phyloP scores from a whole-genome alignment of 305 asterid species.

The Solanum hybrid region DNA sequence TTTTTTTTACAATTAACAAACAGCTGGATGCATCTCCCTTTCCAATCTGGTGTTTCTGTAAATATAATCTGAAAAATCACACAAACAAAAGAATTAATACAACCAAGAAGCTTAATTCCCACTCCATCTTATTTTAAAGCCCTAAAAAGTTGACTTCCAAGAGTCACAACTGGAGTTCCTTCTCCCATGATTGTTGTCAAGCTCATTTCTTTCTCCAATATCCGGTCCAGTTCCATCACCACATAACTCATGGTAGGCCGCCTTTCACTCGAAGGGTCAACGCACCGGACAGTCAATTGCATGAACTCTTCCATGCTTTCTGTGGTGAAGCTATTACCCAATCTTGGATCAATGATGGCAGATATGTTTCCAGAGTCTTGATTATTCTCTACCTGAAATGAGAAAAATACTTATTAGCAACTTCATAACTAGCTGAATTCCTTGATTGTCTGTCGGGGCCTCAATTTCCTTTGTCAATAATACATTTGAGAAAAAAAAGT shows the following conservation, averaged over 20 bases:
- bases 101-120: slow-evolving; percentile 2
- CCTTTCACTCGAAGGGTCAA: slow-evolving; percentile 61
- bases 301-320: slow-evolving; percentile 83
- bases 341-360: slow-evolving; percentile 49
- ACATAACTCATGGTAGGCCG: slow-evolving; percentile 62
- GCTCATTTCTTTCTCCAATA: slow-evolving; percentile 86
- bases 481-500: neutral
- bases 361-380: slow-evolving; percentile 49
- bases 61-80: slow-evolving; percentile 11
- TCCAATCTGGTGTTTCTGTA: slow-evolving; percentile 16
- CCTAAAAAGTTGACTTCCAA: slow-evolving; percentile 86
- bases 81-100: slow-evolving; percentile 3
- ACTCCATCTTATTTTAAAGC: slow-evolving; percentile 35
- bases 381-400: slow-evolving; percentile 52
- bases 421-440: neutral
- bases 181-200: slow-evolving; percentile 87
- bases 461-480: neutral
- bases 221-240: slow-evolving; percentile 62
- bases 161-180: slow-evolving; percentile 79
- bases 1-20: slow-evolving; percentile 67
- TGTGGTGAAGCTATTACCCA: slow-evolving; percentile 68
- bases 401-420: neutral
- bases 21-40: slow-evolving; percentile 36
- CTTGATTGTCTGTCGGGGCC: neutral
- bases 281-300: slow-evolving; percentile 46